A percentile compares a stretch with the other conserved stretches of the same genome.
Evolutionary conservation across 768 basidiomycete genomes (phyloP).

Genomic region (Kwoniella sp.): DNA sequence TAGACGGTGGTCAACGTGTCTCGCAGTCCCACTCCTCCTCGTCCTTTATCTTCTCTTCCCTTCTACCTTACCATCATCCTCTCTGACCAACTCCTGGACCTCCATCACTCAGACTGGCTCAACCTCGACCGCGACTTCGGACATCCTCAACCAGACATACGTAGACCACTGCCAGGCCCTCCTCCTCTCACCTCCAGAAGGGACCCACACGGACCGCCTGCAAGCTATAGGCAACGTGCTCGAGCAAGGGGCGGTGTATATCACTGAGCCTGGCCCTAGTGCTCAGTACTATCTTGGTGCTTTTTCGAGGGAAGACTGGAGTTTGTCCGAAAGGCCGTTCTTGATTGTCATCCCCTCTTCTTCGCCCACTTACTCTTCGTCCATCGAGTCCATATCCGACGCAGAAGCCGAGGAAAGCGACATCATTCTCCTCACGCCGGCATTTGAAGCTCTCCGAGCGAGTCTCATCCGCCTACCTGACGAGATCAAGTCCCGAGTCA

Average conservation of each 20-base stretch:
- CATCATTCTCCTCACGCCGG: slow-evolving; percentile 70
- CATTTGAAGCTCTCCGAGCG: slow-evolving; percentile 75
- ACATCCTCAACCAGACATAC: slow-evolving; percentile 21
- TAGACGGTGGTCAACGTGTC: background rate
- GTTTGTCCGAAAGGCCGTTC: slow-evolving; percentile 75
- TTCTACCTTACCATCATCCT: background rate
- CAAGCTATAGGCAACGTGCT: slow-evolving; percentile 16
- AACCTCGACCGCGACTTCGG: background rate
- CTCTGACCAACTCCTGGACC: background rate
- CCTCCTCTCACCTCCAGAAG: slow-evolving; percentile 5
- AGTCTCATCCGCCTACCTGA: slow-evolving; percentile 63
- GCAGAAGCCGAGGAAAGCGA: slow-evolving; percentile 53
- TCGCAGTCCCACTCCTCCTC: background rate
- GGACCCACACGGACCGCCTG: slow-evolving; percentile 26
- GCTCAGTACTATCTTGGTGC: slow-evolving; percentile 75
- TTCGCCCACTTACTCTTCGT: background rate
- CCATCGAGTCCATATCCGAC: slow-evolving; percentile 6
- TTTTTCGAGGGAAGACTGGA: slow-evolving; percentile 64
- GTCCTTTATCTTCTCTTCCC: background rate
- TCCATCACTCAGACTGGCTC: background rate
- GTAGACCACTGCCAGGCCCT: slow-evolving; percentile 22
- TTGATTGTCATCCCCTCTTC: slow-evolving; percentile 67
- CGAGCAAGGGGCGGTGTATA: slow-evolving; percentile 57
- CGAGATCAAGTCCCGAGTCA: slow-evolving; percentile 48
- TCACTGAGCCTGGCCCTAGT: slow-evolving; percentile 76